Base-by-base conservation (phyloP, 176 grass and related monocot genomes). In the Cocos nucifera region DNA sequence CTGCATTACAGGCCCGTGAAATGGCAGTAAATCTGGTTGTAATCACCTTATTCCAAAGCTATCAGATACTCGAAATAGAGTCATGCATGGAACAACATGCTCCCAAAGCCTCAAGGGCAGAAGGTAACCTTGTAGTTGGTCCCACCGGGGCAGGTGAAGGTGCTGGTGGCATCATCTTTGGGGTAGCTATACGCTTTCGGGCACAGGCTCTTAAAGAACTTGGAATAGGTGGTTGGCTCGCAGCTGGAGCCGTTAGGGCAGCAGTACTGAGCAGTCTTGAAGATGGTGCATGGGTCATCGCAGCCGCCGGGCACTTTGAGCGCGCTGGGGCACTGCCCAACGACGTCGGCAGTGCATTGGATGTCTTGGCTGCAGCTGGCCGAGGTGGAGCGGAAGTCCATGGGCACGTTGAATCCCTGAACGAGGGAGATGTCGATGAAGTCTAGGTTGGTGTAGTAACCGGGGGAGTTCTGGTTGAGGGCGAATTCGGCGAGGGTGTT, bases 41-140 rank as follows among this genome's bases (percentile, higher is more conserved):
- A 30, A 30, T 0, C 28, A 30, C 28, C 28, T 30, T 30, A 30
- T 30, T 30, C 28, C 28, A 30, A 30, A 30, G 28, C 28, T 6
- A 30, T 30, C 28, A 30, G 5, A 30, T 6, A 6, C 28, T 30
- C 28, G 4, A 30, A 30, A 30, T 6, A 6, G 28, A 2, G 35
- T 12, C 35, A 44, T 44, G 35, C 7, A 12, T 44, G 10, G 35
- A 44, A 14, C 35, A 44, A 2, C 9, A 2, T 12, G 10, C 10
- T 3, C 1, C 14, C 35, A 10, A 12, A 44, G 35, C 10, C 35
- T 44, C 35, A 21, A 4, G 81, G 81, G 51, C 85, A 89, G 65
- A 89, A 89, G 49, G 82, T 28, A 19, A 82, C 69, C 49, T 70
- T 25, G 59, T 86, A 86, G 61, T 74, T 62, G 49, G 64, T 82